Conservation (phyloP, 116 monocot species). For the Papilionanthe hybrid region DNA sequence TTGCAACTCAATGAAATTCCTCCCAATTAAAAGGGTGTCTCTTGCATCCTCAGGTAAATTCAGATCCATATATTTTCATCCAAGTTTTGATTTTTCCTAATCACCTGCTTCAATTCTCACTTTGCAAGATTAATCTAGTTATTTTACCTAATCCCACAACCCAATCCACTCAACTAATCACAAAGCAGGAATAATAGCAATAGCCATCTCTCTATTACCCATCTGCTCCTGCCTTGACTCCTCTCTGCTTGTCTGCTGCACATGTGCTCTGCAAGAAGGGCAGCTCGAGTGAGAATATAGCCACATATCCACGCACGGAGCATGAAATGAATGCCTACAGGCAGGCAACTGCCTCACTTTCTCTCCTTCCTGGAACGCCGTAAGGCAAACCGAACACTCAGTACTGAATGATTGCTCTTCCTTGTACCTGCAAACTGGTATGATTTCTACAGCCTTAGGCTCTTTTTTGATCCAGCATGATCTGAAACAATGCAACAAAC, state of each 20-base stretch:
- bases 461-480: neutral
- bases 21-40: no score
- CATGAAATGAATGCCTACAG: conserved; percentile 15
- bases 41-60: neutral
- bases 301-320: conserved; percentile 14
- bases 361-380: conserved; percentile 12
- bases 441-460: neutral
- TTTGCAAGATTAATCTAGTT: neutral
- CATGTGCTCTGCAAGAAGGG: neutral
- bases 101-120: no score
- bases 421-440: conserved; percentile 11
- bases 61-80: neutral
- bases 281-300: conserved; percentile 12
- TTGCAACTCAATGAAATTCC: no score
- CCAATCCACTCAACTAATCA: neutral
- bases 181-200: neutral
- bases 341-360: conserved; percentile 11
- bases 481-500: neutral
- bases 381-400: conserved; percentile 21
- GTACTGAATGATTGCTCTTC: neutral
- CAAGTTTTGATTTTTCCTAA: no score
- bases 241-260: neutral
- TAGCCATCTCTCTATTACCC: neutral
- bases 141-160: neutral
- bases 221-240: neutral